Base-by-base conservation (phyloP, 2,329 filamentous ascomycete genomes). In the Fusarium cicatricum region DNA sequence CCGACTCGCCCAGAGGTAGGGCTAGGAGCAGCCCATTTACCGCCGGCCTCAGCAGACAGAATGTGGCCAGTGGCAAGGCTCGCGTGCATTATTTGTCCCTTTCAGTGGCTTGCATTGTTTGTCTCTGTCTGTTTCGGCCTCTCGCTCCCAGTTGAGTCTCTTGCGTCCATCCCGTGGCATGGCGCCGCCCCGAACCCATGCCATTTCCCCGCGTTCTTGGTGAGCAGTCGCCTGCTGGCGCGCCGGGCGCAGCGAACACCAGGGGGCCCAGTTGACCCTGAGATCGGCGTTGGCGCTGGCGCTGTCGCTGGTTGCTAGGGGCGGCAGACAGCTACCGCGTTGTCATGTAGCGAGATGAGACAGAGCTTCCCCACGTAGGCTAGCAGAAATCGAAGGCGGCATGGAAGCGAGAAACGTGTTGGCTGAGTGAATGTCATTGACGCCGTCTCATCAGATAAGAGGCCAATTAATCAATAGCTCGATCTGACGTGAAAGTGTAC, bases 241-340 rank as follows among this genome's bases (percentile, higher is more conserved):
- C 53, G 54, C 59, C 41, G 44, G 58, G 58, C 55, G 38, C 60
- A 57, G 40, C 40, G 32, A 52, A 42, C 32, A 14, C 42, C 55
- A 45, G 60, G 59, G 59, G 55, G 29, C 46, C 37, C 23, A 8
- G 55, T 57, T 60, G 37, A 52, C 60, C 52, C 60, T 64, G 55
- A 53, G 60, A 63, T 61, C 46, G 33, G 51, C 55, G 41, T 40
- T 53, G 45, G 58, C 51, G 60, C 57, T 62, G 59, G 58, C 36
- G 58, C 52, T 62, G 58, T 56, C 52, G 53, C 32, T 54, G 60
- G 55, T 53, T 63, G 60, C 55, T 63, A 62, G 59, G 60, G 60
- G 60, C 59, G 59, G 60, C 59, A 62, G 59, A 63, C 36, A 40
- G 54, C 56, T 43, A 28, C 31, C 42, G 45, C 38, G 17, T 23